These are phyloP conservation scores for Sporothrix dimorphospora DNA, from an alignment of 2,329 filamentous ascomycete species.

Conservation along the genomic window DNA sequence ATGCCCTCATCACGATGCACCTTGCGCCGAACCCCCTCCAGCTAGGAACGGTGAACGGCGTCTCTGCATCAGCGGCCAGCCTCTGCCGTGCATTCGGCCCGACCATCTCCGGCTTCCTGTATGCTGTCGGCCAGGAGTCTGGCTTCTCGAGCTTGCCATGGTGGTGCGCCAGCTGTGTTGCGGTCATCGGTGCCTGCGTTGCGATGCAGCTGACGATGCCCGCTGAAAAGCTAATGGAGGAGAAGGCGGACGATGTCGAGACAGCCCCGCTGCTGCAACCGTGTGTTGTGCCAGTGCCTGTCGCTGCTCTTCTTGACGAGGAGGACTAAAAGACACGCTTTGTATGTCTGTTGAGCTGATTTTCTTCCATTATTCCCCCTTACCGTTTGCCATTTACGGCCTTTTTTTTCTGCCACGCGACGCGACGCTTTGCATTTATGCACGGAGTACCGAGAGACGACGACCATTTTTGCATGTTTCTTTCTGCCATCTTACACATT, in stretches of 20 bases:
- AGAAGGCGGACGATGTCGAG: conserved; percentile 48
- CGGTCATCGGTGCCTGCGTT: conserved; percentile 72
- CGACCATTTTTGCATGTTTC: conserved; percentile 3
- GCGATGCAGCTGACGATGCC: conserved; percentile 76
- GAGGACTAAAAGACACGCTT: neutral
- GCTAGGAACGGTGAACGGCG: conserved; percentile 89
- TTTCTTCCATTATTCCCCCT: neutral
- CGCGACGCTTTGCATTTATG: conserved; percentile 8
- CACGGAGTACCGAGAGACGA: conserved; percentile 21
- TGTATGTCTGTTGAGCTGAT: neutral
- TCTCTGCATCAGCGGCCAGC: conserved; percentile 88
- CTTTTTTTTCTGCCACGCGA: neutral
- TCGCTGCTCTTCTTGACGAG: neutral
- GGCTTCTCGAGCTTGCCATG: conserved; percentile 89
- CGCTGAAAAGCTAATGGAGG: conserved; percentile 47
- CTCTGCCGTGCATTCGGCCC: conserved; percentile 87
- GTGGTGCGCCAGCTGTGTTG: conserved; percentile 85
- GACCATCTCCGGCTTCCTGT: conserved; percentile 82
- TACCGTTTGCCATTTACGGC: neutral
- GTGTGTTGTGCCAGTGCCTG: neutral
- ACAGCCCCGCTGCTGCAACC: neutral
- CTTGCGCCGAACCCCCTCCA: conserved; percentile 81
- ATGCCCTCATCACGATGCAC: conserved; percentile 86
- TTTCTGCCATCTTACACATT: neutral
- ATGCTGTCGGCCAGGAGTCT: conserved; percentile 74